Percentiles rank a stretch among this genome's conserved stretches.
Evolutionary conservation across 352 stramenopile genomes (phyloP).

Genomic region (Pythium volutum): DNA sequence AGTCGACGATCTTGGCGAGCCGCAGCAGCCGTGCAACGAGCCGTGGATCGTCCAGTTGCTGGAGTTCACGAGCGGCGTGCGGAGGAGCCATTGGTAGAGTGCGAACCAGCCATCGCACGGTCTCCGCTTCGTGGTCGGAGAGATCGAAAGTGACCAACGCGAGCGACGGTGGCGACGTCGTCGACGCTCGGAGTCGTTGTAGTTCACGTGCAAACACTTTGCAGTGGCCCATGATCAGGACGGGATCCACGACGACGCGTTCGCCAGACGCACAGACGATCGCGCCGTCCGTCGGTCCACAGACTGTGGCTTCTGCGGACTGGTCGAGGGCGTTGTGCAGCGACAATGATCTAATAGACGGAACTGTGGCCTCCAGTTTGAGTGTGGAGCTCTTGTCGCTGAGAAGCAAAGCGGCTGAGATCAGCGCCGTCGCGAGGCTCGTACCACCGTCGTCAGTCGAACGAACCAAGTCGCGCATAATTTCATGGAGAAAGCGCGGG

Average conservation of each 20-base stretch:
- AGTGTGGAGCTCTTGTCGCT: constrained; percentile 39
- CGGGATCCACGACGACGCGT: background rate
- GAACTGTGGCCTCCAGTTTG: constrained; percentile 26
- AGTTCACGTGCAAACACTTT: constrained; percentile 5
- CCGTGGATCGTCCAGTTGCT: background rate
- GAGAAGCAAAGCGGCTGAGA: constrained; percentile 25
- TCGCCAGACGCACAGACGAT: background rate
- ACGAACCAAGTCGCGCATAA: constrained; percentile 26
- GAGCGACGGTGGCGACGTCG: background rate
- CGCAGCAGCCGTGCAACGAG: constrained; percentile 21
- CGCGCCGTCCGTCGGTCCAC: background rate
- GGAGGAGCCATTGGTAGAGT: constrained; percentile 13
- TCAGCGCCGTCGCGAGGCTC: constrained; percentile 24
- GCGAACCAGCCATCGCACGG: background rate
- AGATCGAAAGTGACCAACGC: background rate
- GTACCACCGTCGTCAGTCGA: constrained; percentile 13
- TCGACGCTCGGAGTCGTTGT: background rate
- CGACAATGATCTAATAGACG: background rate
- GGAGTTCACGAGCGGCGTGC: constrained; percentile 15
- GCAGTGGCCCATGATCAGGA: background rate
- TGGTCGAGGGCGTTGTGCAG: background rate
- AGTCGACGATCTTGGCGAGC: constrained; percentile 27
- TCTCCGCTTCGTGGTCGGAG: background rate
- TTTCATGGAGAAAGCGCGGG: constrained; percentile 23
- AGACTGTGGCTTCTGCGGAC: background rate